Evolutionary conservation across 1,284 basidiomycete genomes (phyloP).

Genomic region (Xerocomus nothofagi): DNA sequence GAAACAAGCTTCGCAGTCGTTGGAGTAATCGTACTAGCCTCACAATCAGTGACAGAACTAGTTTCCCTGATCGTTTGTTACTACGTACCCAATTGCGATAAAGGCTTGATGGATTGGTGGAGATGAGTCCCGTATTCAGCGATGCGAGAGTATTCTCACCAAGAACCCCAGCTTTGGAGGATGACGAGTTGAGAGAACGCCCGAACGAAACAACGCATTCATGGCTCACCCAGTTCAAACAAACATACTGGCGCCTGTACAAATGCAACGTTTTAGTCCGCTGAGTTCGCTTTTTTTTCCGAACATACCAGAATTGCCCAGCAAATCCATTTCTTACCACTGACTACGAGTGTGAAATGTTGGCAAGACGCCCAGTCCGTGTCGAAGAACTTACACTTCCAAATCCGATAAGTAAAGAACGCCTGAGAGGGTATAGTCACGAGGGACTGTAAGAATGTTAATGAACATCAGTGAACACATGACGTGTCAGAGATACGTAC

Average conservation of each 20-base stretch:
- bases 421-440: neutral
- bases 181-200: neutral
- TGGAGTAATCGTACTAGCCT: neutral
- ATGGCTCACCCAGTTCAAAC: constrained; percentile 8
- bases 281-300: neutral
- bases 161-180: neutral
- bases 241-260: constrained; percentile 2
- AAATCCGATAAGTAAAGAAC: constrained; percentile 10
- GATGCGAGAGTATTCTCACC: neutral
- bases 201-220: neutral
- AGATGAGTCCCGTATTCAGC: neutral
- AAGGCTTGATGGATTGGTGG: neutral
- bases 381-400: constrained; percentile 6
- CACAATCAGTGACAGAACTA: neutral
- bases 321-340: neutral
- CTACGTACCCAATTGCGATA: constrained; percentile 3
- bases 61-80: neutral
- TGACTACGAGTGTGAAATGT: neutral
- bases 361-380: neutral
- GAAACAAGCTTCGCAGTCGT: neutral
- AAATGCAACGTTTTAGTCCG: neutral
- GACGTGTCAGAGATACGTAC: neutral
- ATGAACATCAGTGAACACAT: neutral
- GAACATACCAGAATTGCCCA: constrained; percentile 3
- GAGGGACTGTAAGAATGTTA: neutral